Evolutionary conservation across 352 stramenopile genomes (phyloP).

Genomic region (Thraustochytrium striatum): DNA sequence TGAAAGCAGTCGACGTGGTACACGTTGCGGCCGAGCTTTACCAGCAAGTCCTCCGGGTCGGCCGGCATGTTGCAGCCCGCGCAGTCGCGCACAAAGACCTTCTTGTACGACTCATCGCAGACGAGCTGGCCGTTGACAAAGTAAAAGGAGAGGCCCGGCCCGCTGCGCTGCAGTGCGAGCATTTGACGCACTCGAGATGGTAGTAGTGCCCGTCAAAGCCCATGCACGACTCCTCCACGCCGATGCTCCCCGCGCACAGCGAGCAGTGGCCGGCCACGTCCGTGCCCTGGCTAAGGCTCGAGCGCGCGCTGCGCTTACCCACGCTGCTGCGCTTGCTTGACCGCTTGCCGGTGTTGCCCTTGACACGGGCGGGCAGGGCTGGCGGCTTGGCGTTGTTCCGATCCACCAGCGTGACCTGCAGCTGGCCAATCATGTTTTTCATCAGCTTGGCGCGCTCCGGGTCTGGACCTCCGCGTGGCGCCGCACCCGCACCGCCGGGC

Average conservation of each 20-base stretch:
- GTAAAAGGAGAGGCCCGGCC: not conserved
- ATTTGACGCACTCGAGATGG: not conserved
- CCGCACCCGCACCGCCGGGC: not conserved
- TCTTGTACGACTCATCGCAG: not conserved
- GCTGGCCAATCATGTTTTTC: not conserved
- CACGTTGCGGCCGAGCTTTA: not conserved
- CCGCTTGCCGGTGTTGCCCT: not conserved
- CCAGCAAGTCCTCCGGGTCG: not conserved
- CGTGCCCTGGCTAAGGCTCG: too few species aligned
- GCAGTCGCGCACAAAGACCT: not conserved
- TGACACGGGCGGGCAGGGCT: not conserved
- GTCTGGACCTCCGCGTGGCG: not conserved
- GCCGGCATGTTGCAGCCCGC: not conserved
- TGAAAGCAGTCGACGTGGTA: not conserved
- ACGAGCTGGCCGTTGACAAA: not conserved
- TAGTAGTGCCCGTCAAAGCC: not conserved
- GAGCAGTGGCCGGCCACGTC: too few species aligned
- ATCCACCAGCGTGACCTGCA: not conserved
- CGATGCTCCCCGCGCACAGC: too few species aligned
- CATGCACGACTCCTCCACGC: too few species aligned
- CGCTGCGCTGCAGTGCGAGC: not conserved
- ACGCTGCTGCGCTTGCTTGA: not conserved
- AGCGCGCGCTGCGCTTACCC: too few species aligned
- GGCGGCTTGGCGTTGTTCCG: too few species aligned
- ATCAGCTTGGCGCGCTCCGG: not conserved